These are phyloP conservation scores for Inonotus obliquus DNA, from an alignment of 1,284 basidiomycete species.

Conservation along the genomic window DNA sequence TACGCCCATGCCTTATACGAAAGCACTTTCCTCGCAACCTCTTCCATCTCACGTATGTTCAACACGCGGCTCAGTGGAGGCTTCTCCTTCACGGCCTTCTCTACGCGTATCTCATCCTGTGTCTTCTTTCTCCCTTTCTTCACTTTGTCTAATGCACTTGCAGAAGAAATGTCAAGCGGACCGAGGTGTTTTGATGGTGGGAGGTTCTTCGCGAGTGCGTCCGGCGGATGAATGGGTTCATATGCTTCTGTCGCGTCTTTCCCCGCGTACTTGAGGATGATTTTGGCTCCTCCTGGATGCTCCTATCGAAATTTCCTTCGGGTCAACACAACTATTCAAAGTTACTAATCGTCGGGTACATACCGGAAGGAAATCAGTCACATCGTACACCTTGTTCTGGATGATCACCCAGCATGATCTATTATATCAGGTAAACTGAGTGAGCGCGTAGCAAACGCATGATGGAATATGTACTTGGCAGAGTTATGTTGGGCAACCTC, in stretches of 20 bases:
- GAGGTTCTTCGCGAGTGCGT: slow-evolving; percentile 65
- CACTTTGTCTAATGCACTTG: slow-evolving; percentile 36
- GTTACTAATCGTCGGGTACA: slow-evolving; percentile 17
- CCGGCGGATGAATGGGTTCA: slow-evolving; percentile 69
- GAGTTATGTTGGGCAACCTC: slow-evolving; percentile 52
- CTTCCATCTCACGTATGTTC: slow-evolving; percentile 74
- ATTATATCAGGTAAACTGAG: slow-evolving; percentile 2
- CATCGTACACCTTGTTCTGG: slow-evolving; percentile 71
- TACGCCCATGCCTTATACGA: slow-evolving; percentile 76
- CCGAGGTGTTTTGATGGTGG: slow-evolving; percentile 68
- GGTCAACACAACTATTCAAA: not conserved
- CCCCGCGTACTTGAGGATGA: slow-evolving; percentile 78
- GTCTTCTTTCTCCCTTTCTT: slow-evolving; percentile 47
- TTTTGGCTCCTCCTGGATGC: slow-evolving; percentile 77
- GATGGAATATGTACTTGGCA: slow-evolving; percentile 33
- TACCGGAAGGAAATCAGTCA: slow-evolving; percentile 79
- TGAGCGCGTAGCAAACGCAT: not conserved
- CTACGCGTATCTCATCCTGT: slow-evolving; percentile 67
- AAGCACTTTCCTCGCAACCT: slow-evolving; percentile 58
- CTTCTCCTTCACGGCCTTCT: slow-evolving; percentile 52
- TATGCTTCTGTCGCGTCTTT: slow-evolving; percentile 72
- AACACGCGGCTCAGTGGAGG: slow-evolving; percentile 68
- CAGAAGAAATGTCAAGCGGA: slow-evolving; percentile 50
- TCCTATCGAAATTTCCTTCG: slow-evolving; percentile 37
- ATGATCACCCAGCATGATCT: slow-evolving; percentile 85